Conservation (phyloP, 169 alveolate species). For the Babesia bovis region DNA sequence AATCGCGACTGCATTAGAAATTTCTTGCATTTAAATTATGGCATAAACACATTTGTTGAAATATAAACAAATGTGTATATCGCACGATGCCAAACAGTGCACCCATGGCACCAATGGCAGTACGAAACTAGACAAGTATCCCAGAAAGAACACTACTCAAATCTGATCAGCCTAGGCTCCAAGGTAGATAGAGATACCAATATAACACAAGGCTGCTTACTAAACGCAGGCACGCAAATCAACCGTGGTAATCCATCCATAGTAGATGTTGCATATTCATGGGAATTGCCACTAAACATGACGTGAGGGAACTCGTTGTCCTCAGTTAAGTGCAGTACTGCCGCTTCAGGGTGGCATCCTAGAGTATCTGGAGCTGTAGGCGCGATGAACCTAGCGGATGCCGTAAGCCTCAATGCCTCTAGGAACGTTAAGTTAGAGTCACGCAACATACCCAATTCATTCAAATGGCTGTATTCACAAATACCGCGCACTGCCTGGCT, state of each 20-base stretch:
- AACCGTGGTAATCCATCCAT: slow-evolving; percentile 25
- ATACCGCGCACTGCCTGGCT: slow-evolving; percentile 63
- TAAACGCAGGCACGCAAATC: slow-evolving; percentile 62
- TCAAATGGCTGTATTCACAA: slow-evolving; percentile 46
- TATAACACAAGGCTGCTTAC: slow-evolving; percentile 48
- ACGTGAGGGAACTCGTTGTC: slow-evolving; percentile 66
- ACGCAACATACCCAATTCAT: slow-evolving; percentile 55
- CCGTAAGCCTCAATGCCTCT: slow-evolving; percentile 60
- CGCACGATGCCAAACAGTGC: slow-evolving; percentile 20
- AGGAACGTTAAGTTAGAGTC: no score
- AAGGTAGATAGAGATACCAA: slow-evolving; percentile 58
- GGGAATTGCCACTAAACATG: slow-evolving; percentile 55
- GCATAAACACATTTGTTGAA: no score
- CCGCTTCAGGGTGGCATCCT: slow-evolving; percentile 61
- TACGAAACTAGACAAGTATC: neutral
- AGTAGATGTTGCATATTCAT: slow-evolving; percentile 32
- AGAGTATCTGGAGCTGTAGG: slow-evolving; percentile 69
- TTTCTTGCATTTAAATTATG: no score
- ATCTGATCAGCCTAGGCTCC: slow-evolving; percentile 24
- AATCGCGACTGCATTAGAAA: no score
- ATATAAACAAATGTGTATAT: no score
- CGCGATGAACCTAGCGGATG: slow-evolving; percentile 53
- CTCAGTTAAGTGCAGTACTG: slow-evolving; percentile 40
- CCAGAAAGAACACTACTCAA: slow-evolving; percentile 10
- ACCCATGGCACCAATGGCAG: neutral